Base-by-base conservation (phyloP, 192 early-diverging fungal genomes). In the Podila minutissima region DNA sequence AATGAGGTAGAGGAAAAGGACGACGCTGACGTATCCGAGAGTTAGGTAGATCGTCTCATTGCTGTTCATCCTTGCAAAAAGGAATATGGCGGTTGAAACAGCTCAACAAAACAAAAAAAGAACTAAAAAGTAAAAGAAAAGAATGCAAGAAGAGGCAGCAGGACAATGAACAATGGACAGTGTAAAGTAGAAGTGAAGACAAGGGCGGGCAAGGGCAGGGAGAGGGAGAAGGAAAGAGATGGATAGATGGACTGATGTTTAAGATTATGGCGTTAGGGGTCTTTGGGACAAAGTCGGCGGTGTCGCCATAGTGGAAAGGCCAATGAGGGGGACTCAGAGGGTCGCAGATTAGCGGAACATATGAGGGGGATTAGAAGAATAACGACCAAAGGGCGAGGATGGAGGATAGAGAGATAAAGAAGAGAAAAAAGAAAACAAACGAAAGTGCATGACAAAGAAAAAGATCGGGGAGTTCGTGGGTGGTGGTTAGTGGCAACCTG, bases 21-120 rank as follows among this genome's bases (percentile, higher is more conserved):
- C 53, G 58, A 81, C 69, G 62, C 77, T 31, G 35, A 81, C 20
- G 51, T 73, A 73, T 60, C 64, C 76, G 38, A 79, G 50, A 33
- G 59, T 32, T 10, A 79, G 1, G 37, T 68, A 72, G n/a, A 48
- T 11, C 2, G 53, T 58, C 59, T 69, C 67, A 58, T 51, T 51
- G 62, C 57, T 70, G 26, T 35, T 20, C 75, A 71, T 41, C 51
- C 32, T 50, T 26, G 35, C 62, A 12, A 11, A 9, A 24, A 22
- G 20, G 62, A 64, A 19, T 7, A 49, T 24, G 28, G 6, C 24
- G 32, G 13, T 46, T 0, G 41, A 13, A 17, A 3, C 41, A 17
- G 41, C 13, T 46, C 41, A 46, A 46, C 41, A 46, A 15, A 17
- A 46, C 41, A 46, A 46, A 46, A 4, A 46, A 46, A 15, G 15